These are phyloP conservation scores for Globisporangium viniferum DNA, from an alignment of 352 stramenopile species.

Conservation along the genomic window DNA sequence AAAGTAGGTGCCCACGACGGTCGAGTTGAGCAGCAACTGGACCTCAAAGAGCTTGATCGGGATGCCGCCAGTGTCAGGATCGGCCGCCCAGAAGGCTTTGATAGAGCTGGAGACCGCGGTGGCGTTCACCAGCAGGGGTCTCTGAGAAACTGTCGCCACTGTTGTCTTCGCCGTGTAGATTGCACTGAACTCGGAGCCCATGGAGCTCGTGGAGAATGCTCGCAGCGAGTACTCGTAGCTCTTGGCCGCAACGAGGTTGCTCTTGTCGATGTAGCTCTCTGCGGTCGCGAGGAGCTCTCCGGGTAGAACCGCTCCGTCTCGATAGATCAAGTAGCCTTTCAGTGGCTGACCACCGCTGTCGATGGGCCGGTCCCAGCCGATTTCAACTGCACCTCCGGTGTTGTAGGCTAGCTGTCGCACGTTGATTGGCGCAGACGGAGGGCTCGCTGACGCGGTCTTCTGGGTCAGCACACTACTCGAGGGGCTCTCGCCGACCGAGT, in stretches of 20 bases:
- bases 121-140: constrained; percentile 15
- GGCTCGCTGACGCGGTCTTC: constrained; percentile 37
- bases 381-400: constrained; percentile 53
- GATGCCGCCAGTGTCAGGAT: constrained; percentile 44
- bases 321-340: constrained; percentile 47
- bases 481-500: constrained; percentile 37
- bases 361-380: constrained; percentile 52
- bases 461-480: constrained; percentile 24
- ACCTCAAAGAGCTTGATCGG: constrained; percentile 35
- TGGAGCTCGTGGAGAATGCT: constrained; percentile 33
- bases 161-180: constrained; percentile 31
- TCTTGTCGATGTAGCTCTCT: constrained; percentile 36
- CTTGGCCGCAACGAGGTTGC: constrained; percentile 25
- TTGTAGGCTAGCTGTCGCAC: constrained; percentile 34
- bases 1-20: constrained; percentile 17
- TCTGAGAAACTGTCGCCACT: constrained; percentile 32
- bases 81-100: constrained; percentile 31
- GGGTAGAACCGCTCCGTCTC: constrained; percentile 31
- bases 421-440: constrained; percentile 45
- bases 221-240: constrained; percentile 50
- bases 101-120: constrained; percentile 32
- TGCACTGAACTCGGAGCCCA: constrained; percentile 39
- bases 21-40: constrained; percentile 23
- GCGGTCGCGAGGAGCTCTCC: constrained; percentile 20
- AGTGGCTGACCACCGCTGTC: constrained; percentile 54